These are phyloP conservation scores for Boletus edulis DNA, from an alignment of 768 basidiomycete genomes.

Conservation along the genomic window DNA sequence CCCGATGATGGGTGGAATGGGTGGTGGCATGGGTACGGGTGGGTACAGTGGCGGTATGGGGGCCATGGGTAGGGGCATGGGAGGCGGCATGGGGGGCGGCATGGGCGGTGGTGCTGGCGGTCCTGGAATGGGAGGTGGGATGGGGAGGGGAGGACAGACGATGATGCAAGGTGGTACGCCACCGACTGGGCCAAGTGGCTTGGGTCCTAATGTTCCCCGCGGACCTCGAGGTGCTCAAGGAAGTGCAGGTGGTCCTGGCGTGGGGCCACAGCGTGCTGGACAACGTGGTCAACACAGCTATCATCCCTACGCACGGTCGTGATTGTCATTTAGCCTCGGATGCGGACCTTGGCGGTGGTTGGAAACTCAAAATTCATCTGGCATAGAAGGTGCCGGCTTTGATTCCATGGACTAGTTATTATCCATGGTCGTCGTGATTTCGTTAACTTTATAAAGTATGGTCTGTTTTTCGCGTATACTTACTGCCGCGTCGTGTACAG, in stretches of 20 bases:
- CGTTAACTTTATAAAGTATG: constrained; percentile 17
- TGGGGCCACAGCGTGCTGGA: constrained; percentile 69
- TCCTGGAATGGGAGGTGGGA: constrained; percentile 35
- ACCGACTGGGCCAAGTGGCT: constrained; percentile 37
- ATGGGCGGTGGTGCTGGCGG: constrained; percentile 40
- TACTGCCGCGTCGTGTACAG: constrained; percentile 3
- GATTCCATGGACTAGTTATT: constrained; percentile 3
- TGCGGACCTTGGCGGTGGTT: background rate
- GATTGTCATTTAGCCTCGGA: constrained; percentile 1
- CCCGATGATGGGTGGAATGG: constrained; percentile 36
- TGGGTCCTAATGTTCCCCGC: constrained; percentile 60
- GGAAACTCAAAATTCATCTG: constrained; percentile 15
- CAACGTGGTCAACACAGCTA: constrained; percentile 79
- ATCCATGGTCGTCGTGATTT: constrained; percentile 5
- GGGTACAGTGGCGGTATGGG: constrained; percentile 37
- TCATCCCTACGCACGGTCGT: constrained; percentile 78
- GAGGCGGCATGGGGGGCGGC: constrained; percentile 36
- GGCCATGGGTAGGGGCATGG: constrained; percentile 40
- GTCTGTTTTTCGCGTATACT: background rate
- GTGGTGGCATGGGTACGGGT: constrained; percentile 30
- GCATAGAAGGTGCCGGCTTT: constrained; percentile 1
- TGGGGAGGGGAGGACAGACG: constrained; percentile 40
- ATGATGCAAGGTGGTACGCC: constrained; percentile 38
- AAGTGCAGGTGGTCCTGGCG: constrained; percentile 54
- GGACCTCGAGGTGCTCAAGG: constrained; percentile 60